Percentiles rank a stretch among this genome's conserved stretches.
phyloP scores from a whole-genome alignment of 1,284 basidiomycete genomes.

The Ustilago hordei region DNA sequence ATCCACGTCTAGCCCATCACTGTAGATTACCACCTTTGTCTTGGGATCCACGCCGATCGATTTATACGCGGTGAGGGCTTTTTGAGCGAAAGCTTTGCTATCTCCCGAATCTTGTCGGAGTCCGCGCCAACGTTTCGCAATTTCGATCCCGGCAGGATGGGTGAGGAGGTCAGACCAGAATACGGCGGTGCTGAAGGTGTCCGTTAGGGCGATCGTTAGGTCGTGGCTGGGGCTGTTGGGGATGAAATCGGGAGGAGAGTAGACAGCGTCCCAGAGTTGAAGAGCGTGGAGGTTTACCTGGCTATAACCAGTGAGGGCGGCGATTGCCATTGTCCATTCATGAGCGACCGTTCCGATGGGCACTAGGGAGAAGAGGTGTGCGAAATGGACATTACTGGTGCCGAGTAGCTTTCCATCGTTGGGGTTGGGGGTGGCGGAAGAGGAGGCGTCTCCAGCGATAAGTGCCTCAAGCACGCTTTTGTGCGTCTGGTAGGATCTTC shows the following conservation, averaged over 20 bases:
- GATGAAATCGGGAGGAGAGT: constrained; percentile 62
- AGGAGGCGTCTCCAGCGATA: constrained; percentile 73
- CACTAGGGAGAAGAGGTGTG: constrained; percentile 52
- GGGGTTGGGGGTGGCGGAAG: constrained; percentile 6
- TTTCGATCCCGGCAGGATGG: constrained; percentile 52
- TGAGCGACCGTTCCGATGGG: constrained; percentile 68
- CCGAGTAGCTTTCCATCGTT: constrained; percentile 76
- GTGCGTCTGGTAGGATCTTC: constrained; percentile 84
- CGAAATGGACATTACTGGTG: constrained; percentile 66
- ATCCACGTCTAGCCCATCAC: constrained; percentile 60
- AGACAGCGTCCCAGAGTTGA: constrained; percentile 65
- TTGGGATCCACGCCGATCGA: constrained; percentile 58
- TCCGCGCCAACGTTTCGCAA: constrained; percentile 63
- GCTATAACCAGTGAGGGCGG: constrained; percentile 61
- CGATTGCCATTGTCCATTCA: constrained; percentile 69
- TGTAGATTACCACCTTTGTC: constrained; percentile 65
- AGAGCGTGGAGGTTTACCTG: constrained; percentile 59
- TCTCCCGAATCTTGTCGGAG: constrained; percentile 67
- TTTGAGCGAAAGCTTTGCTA: constrained; percentile 55
- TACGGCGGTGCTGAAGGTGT: constrained; percentile 66
- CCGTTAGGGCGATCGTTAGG: constrained; percentile 67
- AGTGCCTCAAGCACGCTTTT: constrained; percentile 82
- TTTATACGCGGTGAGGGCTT: constrained; percentile 55
- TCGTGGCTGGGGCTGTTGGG: constrained; percentile 61
- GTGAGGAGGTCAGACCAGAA: constrained; percentile 65